Evolutionary conservation across 2,329 filamentous ascomycete species (phyloP), one percentile per base, ranked within the genome.

Genomic region (Dothistroma pini): DNA sequence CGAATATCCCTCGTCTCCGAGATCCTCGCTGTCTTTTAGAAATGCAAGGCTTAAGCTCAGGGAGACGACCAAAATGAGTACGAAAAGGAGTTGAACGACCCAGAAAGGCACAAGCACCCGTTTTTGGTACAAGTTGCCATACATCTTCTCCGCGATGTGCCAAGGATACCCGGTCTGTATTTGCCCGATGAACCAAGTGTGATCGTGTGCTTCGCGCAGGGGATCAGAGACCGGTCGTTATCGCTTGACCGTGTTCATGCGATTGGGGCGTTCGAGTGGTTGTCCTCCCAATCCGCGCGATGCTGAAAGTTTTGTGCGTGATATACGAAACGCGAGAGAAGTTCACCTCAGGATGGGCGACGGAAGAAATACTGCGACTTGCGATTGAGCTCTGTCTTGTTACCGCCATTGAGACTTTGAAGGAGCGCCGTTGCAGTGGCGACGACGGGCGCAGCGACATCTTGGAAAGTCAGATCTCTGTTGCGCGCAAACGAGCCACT

Each of bases 91-190:
- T 56, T 72, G 63, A 21, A 70, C 25, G 3, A 64, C 53, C 70
- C 70, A 73, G 59, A 72, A 64, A 2, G 71, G 69, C 19, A 72
- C 64, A 49, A 70, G 63, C 44, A 70, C 66, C 38, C 64, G 60
- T 65, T 72, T 72, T 31, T 60, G 50, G 70, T 70, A 73, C 19
- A 71, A 60, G 29, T 68, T 66, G 53, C 60, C 58, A 47, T 56
- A 57, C 61, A 68, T 70, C 32, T 57, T 55, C 31, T 53, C 51
- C 51, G 25, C 51, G 31, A 51, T 51, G 29, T 32, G 19, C 51
- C n/a, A 35, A 53, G 31, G 31, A 1, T 32, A 16, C 51, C 51
- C n/a, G 51, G 25, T 21, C 29, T 53, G 51, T 8, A 8, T n/a
- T 53, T 51, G 4, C 21, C 9, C 4, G 31, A 32, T 35, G 31